Base-by-base conservation (phyloP, 139 green algal species). In the Tetradesmus lagerheimii region DNA sequence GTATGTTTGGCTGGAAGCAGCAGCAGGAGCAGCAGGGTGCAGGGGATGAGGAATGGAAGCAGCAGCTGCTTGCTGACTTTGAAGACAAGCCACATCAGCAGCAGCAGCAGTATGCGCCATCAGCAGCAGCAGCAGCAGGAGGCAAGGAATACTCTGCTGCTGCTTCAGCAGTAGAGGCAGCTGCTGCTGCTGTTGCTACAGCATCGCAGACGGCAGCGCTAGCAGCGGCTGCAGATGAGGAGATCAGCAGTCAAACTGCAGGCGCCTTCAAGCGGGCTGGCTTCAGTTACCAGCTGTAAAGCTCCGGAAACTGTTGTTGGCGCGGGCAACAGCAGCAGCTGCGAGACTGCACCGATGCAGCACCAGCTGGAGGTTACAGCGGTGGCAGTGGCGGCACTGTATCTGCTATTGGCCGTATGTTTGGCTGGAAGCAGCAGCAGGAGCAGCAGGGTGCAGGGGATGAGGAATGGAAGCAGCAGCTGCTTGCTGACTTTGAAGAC, bases 381-480 rank as follows among this genome's bases (percentile, higher is more conserved):
- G 16, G 23, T 1, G 64, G 64, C 64, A 35, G 23, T 6, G 16
- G 64, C 64, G 64, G 64, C 64, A 16, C 64, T 11, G 16, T 75
- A 9, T 29, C 23, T 31, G 27, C 64, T 16, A 75, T 75, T 16
- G 15, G 64, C 23, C 64, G 64, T 16, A 75, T 75, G 64, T 31
- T 75, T 29, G 64, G 64, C 45, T 9, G 45, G 11, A 9, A 53
- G 45, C 45, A 57, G 45, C 45, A 57, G 45, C 45, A 57, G 45
- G 11, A 57, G 45, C 45, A 71, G 57, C 57, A n/a, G 23, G 57
- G 57, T n/a, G 23, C 57, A 11, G 80, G 14, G 34, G 80, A 11
- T 74, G 80, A 86, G n/a, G 47, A 86, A 0, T 86, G 80, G 80
- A 45, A 86, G 80, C 47, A 86, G 43, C 45, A 71, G n/a, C 80